Percentiles rank a stretch among this genome's conserved stretches.
These are phyloP conservation scores for Paraphoma sp. DNA, from an alignment of 2,329 filamentous ascomycete genomes.

Conservation along the genomic window DNA sequence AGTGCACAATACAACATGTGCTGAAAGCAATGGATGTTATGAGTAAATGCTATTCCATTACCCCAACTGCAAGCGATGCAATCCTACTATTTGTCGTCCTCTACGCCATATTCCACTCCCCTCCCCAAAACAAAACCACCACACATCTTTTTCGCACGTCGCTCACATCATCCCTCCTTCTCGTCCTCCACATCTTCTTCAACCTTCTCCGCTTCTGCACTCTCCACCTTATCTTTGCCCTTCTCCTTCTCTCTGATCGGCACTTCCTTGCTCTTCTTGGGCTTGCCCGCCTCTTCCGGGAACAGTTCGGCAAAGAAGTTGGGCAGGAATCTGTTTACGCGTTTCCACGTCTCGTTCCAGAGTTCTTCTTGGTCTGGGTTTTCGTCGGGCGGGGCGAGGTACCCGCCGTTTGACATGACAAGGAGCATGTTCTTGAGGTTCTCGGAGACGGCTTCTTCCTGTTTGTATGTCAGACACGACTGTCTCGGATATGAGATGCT, in stretches of 20 bases:
- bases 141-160: too few relatives aligned
- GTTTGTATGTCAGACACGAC: conserved; percentile 15
- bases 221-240: conserved; percentile 9
- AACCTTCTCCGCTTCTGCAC: conserved; percentile 14
- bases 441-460: conserved; percentile 95
- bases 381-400: conserved; percentile 73
- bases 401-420: conserved; percentile 91
- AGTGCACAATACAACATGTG: too few relatives aligned
- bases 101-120: too few relatives aligned
- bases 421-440: conserved; percentile 95
- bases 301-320: conserved; percentile 66
- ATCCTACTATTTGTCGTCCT: too few relatives aligned
- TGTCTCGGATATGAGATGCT: not conserved
- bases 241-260: conserved; percentile 17
- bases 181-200: conserved; percentile 5
- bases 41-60: too few relatives aligned
- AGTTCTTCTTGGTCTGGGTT: conserved; percentile 58
- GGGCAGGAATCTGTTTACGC: conserved; percentile 66
- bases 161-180: not conserved
- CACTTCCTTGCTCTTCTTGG: conserved; percentile 27
- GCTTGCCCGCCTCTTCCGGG: conserved; percentile 53
- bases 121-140: too few relatives aligned
- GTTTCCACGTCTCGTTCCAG: conserved; percentile 67
- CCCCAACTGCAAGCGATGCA: too few relatives aligned
- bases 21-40: too few relatives aligned